These are phyloP conservation scores for Bothriochloa decipiens DNA, from an alignment of 176 grass and related monocot species.

Conservation along the genomic window DNA sequence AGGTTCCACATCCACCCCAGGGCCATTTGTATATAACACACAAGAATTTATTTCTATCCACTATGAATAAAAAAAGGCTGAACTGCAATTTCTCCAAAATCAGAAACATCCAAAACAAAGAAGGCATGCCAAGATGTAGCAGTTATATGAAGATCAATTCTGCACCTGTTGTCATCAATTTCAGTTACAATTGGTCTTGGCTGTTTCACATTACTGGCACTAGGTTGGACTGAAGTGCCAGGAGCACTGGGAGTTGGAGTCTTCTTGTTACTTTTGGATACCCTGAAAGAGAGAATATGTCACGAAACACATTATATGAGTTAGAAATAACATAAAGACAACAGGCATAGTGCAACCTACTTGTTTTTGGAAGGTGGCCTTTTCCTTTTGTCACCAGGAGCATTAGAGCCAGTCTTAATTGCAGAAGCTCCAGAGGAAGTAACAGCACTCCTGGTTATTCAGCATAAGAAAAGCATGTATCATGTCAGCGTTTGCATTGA, in stretches of 20 bases:
- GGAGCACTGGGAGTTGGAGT: conserved; percentile 37
- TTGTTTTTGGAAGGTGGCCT: conserved; percentile 52
- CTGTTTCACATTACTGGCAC: conserved; percentile 50
- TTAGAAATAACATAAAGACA: conserved; percentile 40
- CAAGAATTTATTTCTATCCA: neutral
- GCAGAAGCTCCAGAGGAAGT: conserved; percentile 65
- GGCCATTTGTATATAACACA: neutral
- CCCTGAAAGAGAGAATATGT: conserved; percentile 53
- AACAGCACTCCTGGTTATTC: conserved; percentile 58
- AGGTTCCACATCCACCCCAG: neutral
- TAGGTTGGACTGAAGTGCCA: conserved; percentile 39
- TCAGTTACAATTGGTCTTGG: conserved; percentile 54
- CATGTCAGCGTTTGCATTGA: conserved; percentile 8
- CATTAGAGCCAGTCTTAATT: conserved; percentile 55
- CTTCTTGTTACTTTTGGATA: conserved; percentile 67
- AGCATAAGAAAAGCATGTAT: conserved; percentile 25
- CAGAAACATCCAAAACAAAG: conserved; percentile 21
- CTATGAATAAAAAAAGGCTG: neutral
- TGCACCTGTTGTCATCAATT: conserved; percentile 74
- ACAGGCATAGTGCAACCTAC: conserved; percentile 26
- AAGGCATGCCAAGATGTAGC: conserved; percentile 31
- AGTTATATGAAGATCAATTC: conserved; percentile 6
- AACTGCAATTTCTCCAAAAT: neutral
- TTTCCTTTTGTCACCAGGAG: conserved; percentile 59
- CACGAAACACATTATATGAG: neutral